phyloP scores from a whole-genome alignment of 305 asterid genomes.

The Withania somnifera region DNA sequence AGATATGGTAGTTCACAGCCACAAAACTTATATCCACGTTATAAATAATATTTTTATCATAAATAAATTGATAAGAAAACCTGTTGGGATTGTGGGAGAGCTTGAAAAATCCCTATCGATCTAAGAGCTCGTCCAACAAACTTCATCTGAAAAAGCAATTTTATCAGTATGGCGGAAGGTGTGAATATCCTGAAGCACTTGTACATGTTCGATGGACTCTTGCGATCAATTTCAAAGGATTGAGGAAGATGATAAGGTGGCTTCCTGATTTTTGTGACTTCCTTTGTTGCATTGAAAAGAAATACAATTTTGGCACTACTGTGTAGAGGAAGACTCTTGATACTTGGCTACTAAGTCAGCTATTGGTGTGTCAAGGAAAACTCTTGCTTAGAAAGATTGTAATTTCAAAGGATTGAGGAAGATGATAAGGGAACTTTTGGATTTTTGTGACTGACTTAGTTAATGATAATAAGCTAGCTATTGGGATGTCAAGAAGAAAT shows the following conservation, averaged over 20 bases:
- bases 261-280: background rate
- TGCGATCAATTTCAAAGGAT: background rate
- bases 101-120: background rate
- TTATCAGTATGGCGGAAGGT: background rate
- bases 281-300: background rate
- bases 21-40: background rate
- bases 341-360: background rate
- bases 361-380: background rate
- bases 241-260: background rate
- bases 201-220: background rate
- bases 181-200: background rate
- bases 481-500: too few relatives aligned
- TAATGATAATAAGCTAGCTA: too few relatives aligned
- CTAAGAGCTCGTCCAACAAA: background rate
- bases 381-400: background rate
- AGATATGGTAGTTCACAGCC: background rate
- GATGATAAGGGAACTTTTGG: too few relatives aligned
- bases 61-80: background rate
- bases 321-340: background rate
- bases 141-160: background rate
- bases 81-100: background rate
- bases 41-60: too few relatives aligned
- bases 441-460: too few relatives aligned
- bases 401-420: background rate
- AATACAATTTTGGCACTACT: background rate